Conservation (phyloP, 805 yeast genomes). For the Hanseniaspora opuntiae region DNA sequence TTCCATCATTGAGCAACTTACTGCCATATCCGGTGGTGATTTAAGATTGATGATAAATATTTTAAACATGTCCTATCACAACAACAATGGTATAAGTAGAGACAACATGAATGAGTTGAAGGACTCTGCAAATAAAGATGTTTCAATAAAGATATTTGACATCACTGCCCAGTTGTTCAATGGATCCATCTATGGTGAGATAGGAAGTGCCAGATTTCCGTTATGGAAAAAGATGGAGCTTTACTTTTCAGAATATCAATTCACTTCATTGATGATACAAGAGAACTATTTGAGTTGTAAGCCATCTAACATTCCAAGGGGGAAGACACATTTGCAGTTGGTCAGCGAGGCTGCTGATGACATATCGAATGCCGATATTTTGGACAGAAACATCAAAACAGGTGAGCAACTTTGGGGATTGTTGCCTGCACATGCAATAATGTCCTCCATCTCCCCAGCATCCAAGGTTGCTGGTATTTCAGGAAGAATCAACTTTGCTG, state of each 20-base stretch:
- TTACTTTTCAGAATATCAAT: conserved; percentile 87
- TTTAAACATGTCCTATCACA: conserved; percentile 67
- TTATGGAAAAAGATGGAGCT: conserved; percentile 74
- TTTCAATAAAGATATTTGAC: conserved; percentile 85
- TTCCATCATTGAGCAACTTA: conserved; percentile 66
- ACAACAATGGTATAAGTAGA: conserved; percentile 36
- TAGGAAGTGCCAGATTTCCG: conserved; percentile 35
- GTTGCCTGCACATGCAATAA: conserved; percentile 77
- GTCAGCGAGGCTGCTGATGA: conserved; percentile 74
- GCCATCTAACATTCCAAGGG: conserved; percentile 36
- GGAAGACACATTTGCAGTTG: conserved; percentile 43
- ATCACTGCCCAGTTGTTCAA: conserved; percentile 56
- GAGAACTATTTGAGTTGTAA: conserved; percentile 70
- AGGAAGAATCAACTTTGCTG: conserved; percentile 64
- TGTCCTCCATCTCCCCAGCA: conserved; percentile 74
- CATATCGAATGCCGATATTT: conserved; percentile 71
- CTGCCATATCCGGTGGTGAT: conserved; percentile 75
- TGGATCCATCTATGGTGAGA: conserved; percentile 41
- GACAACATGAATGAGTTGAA: conserved; percentile 51
- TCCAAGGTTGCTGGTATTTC: conserved; percentile 58
- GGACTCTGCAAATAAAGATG: conserved; percentile 73
- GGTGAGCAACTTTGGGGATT: conserved; percentile 90
- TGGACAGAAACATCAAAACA: conserved; percentile 71
- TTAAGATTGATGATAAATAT: conserved; percentile 87
- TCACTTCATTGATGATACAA: conserved; percentile 90